A percentile compares a stretch with the other conserved stretches of the same genome.
Conservation (phyloP, 2,329 filamentous ascomycete species). For the Botrytis aclada region DNA sequence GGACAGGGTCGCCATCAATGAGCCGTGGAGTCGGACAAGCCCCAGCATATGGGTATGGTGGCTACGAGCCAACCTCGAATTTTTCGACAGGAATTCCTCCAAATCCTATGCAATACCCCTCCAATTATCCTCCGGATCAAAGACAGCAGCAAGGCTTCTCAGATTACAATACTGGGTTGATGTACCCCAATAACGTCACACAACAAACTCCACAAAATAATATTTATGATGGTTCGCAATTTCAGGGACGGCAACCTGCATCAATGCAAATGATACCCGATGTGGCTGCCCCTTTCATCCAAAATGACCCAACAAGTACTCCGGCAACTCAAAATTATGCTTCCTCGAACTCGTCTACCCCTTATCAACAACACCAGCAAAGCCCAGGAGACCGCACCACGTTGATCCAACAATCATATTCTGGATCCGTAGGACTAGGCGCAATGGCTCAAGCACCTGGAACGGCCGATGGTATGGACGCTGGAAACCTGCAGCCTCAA, state of each 20-base stretch:
- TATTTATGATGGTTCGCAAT: slow-evolving; percentile 77
- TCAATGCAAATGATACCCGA: slow-evolving; percentile 75
- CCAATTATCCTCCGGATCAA: slow-evolving; percentile 48
- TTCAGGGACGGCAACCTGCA: slow-evolving; percentile 72
- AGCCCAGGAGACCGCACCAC: slow-evolving; percentile 53
- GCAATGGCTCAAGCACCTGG: slow-evolving; percentile 45
- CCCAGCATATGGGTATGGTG: slow-evolving; percentile 53
- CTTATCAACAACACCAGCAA: slow-evolving; percentile 55
- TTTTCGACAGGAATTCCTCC: slow-evolving; percentile 43
- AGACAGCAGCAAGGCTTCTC: slow-evolving; percentile 53
- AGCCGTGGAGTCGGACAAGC: slow-evolving; percentile 46
- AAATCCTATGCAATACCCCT: slow-evolving; percentile 41
- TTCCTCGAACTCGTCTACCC: slow-evolving; percentile 52
- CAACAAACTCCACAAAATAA: slow-evolving; percentile 58
- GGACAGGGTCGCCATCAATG: slow-evolving; percentile 46
- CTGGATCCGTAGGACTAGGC: slow-evolving; percentile 47
- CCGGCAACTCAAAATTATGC: slow-evolving; percentile 51
- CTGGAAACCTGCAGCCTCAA: slow-evolving; percentile 56
- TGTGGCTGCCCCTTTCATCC: slow-evolving; percentile 72
- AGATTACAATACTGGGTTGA: slow-evolving; percentile 63
- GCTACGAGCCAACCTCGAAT: slow-evolving; percentile 53
- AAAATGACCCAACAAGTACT: slow-evolving; percentile 60
- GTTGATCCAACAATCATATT: slow-evolving; percentile 54
- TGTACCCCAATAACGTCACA: slow-evolving; percentile 75
- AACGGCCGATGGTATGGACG: slow-evolving; percentile 47